Base-by-base conservation (phyloP, 331 rosid species). In the Malus hybrid region DNA sequence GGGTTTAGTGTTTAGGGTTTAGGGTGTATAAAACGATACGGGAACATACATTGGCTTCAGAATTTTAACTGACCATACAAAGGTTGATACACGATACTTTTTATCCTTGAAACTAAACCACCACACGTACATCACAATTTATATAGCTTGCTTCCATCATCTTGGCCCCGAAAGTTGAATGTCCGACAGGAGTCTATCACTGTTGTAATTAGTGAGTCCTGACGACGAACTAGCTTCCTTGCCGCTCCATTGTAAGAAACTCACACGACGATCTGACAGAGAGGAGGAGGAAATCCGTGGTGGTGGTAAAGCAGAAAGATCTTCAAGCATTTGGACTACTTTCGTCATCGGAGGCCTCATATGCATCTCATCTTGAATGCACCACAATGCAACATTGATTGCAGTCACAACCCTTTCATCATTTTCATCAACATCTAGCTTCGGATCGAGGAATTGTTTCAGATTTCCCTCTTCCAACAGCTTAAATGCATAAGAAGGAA, bases 241-340 rank as follows among this genome's bases (percentile, higher is more conserved):
- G 68, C 72, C 54, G 76, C 81, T 39, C 82, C 82, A 79, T 65
- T 55, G 69, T 34, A 54, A 65, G 82, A 65, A 72, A 54, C 76
- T 72, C 31, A 54, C 39, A 19, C 10, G 59, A 62, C 59, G n/a
- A 64, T 44, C 74, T 3, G 34, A 48, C 56, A 65, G 63, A 48
- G 79, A 55, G 48, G 70, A 42, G 70, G 54, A 29, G 10, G 28
- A 52, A 2, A 13, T 31, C n/a, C 61, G 83, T 1, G 79, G 83
- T 29, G 54, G 69, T 16, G 83, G 83, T 44, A 80, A 73, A 2
- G 14, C 55, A 9, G 34, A 76, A 48, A 67, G 46, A 27, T 79
- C 82, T 73, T 82, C 82, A 67, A 82, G 85, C 85, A 82, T 82
- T 73, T 73, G 82, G 22, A 81, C 78, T 24, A 81, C 85, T 73